These are phyloP conservation scores for Wickerhamomyces chaumierensis DNA, from an alignment of 805 yeast genomes.

Conservation along the genomic window DNA sequence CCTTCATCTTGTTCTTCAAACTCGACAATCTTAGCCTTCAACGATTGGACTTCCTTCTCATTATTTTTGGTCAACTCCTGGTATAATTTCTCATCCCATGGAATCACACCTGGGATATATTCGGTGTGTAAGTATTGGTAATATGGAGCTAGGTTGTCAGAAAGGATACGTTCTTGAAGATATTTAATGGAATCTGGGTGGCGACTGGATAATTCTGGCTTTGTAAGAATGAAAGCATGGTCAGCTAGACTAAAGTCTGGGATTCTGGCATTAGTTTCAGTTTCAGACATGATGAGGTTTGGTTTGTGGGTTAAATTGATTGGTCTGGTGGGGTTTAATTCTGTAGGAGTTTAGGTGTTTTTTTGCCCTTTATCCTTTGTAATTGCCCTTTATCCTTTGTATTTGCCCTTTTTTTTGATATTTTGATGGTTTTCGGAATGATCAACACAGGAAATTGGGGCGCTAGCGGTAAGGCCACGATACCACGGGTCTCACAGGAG, in stretches of 20 bases:
- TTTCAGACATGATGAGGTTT: conserved; percentile 5
- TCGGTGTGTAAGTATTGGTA: conserved; percentile 56
- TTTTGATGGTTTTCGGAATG: no score
- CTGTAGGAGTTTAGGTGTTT: no score
- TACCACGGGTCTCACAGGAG: no score
- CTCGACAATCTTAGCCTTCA: conserved; percentile 32
- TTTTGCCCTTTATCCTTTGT: no score
- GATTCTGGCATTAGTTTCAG: conserved; percentile 26
- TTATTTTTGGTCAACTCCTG: conserved; percentile 40
- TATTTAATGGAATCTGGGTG: conserved; percentile 33
- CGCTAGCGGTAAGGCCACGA: no score
- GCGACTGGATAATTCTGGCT: conserved; percentile 24
- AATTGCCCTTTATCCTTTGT: no score
- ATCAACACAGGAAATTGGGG: no score
- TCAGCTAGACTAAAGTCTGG: conserved; percentile 85
- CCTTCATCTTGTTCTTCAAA: conserved; percentile 65
- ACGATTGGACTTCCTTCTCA: conserved; percentile 35
- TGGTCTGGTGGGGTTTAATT: no score
- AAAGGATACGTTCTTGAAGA: conserved; percentile 42
- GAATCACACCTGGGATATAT: conserved; percentile 25
- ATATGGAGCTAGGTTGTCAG: conserved; percentile 69
- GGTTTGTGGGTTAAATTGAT: no score
- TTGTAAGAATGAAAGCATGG: conserved; percentile 52
- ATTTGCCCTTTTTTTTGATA: no score
- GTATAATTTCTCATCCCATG: conserved; percentile 54